Evolutionary conservation across 2,329 filamentous ascomycete genomes (phyloP).

Genomic region (Bipolaris bicolor): DNA sequence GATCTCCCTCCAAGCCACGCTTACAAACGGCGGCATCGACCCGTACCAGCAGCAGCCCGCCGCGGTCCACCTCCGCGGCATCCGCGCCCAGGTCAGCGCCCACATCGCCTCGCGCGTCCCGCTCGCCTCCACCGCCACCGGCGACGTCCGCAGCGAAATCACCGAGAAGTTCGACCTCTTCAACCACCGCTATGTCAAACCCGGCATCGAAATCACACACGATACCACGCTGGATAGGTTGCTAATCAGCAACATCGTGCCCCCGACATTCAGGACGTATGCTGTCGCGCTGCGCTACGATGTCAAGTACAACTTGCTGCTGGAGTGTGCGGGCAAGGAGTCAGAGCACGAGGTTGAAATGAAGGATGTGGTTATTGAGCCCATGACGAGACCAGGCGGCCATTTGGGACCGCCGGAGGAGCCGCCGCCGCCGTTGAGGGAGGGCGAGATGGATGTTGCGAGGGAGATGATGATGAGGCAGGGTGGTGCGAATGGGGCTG

Average conservation of each 20-base stretch:
- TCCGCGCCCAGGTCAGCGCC: constrained; percentile 24
- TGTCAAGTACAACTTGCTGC: constrained; percentile 24
- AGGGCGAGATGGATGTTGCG: constrained; percentile 8
- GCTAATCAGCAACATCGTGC: constrained; percentile 22
- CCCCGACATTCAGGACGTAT: constrained; percentile 30
- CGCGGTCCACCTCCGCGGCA: constrained; percentile 27
- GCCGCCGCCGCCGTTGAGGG: constrained; percentile 10
- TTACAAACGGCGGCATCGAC: constrained; percentile 6
- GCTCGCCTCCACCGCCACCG: constrained; percentile 9
- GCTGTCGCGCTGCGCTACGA: constrained; percentile 24
- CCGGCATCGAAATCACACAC: constrained; percentile 18
- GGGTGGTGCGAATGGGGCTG: background rate
- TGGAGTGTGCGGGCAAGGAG: constrained; percentile 28
- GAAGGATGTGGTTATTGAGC: constrained; percentile 21
- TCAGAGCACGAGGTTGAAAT: constrained; percentile 25
- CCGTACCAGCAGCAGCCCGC: constrained; percentile 6
- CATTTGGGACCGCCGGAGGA: constrained; percentile 24
- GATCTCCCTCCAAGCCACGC: constrained; percentile 20
- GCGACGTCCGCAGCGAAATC: constrained; percentile 15
- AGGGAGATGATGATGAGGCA: constrained; percentile 4
- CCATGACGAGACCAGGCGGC: constrained; percentile 25
- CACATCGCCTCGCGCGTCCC: constrained; percentile 25
- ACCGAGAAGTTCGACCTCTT: constrained; percentile 27
- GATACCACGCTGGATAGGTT: constrained; percentile 18
- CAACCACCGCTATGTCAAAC: constrained; percentile 28